These are phyloP conservation scores for Byssochlamys sp. DNA, from an alignment of 2,329 filamentous ascomycete genomes.

Conservation along the genomic window DNA sequence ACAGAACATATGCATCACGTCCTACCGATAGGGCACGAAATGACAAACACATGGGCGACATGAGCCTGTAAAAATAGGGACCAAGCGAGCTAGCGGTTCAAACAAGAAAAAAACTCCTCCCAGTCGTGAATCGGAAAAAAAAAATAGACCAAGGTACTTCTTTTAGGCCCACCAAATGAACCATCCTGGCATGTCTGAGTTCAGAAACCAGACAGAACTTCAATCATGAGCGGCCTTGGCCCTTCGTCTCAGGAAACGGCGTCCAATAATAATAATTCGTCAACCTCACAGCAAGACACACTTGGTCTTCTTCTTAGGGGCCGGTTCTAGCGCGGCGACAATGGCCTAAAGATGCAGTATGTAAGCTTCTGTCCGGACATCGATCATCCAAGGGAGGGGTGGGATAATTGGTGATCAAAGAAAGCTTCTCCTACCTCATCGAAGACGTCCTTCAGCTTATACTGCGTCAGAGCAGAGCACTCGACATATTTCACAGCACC, in stretches of 20 bases:
- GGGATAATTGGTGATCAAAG: conserved; percentile 4
- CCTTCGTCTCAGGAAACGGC: neutral
- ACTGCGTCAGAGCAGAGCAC: conserved; percentile 94
- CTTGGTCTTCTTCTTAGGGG: conserved; percentile 68
- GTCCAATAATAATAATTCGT: neutral
- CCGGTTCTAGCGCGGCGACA: conserved; percentile 83
- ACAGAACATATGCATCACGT: conserved; percentile 1
- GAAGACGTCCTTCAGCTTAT: conserved; percentile 97
- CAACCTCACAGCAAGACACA: conserved; percentile 57
- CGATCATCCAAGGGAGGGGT: neutral
- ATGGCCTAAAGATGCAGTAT: conserved; percentile 57
- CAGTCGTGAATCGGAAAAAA: neutral
- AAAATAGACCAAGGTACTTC: neutral
- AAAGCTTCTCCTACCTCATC: conserved; percentile 64
- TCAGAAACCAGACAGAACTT: neutral
- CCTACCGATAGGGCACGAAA: neutral
- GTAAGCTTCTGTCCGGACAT: conserved; percentile 12
- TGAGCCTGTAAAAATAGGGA: neutral
- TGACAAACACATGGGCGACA: neutral
- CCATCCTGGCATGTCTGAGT: neutral
- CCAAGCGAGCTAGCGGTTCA: neutral
- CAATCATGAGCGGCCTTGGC: neutral
- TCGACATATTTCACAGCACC: conserved; percentile 98
- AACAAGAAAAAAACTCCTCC: neutral
- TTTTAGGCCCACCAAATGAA: neutral